Conservation (phyloP, 495 filamentous ascomycete species). For the Tuber melanosporum region DNA sequence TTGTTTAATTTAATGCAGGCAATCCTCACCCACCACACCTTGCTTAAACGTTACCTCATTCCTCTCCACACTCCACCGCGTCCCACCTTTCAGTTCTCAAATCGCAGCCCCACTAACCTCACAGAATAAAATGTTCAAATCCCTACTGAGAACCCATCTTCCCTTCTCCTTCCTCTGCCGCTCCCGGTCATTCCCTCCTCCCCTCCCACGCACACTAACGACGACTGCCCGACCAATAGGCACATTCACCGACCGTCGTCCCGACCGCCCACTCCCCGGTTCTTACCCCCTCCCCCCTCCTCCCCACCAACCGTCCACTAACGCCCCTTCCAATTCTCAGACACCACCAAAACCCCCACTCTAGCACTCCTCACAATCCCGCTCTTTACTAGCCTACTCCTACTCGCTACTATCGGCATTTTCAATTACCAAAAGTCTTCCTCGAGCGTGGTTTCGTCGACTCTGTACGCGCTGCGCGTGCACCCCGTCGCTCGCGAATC, state of each 20-base stretch:
- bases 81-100: background rate
- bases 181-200: background rate
- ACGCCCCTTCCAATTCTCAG: background rate
- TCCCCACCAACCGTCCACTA: background rate
- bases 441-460: slow-evolving; percentile 71
- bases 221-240: background rate
- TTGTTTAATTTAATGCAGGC: background rate
- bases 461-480: slow-evolving; percentile 83
- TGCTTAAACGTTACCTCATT: background rate
- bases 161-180: background rate
- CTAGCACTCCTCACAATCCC: background rate
- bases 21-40: background rate
- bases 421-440: slow-evolving; percentile 98
- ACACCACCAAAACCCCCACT: background rate
- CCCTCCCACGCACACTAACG: background rate
- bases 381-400: background rate
- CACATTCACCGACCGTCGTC: slow-evolving; percentile 62
- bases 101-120: background rate
- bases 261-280: slow-evolving; percentile 72
- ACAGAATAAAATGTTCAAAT: background rate
- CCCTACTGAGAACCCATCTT: background rate
- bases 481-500: slow-evolving; percentile 63
- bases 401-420: slow-evolving; percentile 16
- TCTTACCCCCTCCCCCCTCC: background rate
- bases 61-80: background rate